Evolutionary conservation across 2,329 filamentous ascomycete species (phyloP), one percentile per base, ranked within the genome.

Genomic region (Penicillium frequentans): DNA sequence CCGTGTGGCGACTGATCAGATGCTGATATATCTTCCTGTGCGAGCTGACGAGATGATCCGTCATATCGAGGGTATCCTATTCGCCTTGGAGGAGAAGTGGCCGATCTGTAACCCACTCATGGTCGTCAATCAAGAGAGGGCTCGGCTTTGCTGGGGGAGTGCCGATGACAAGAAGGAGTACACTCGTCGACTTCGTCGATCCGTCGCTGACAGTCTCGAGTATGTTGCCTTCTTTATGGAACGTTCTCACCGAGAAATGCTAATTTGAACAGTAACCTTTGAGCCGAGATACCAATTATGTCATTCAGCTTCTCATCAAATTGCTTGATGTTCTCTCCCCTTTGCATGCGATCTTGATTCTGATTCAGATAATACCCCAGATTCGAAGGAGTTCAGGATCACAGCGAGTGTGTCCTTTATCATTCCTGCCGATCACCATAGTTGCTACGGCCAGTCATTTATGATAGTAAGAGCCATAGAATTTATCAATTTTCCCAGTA

Each of bases 61-160:
- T 3, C 93, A 98, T 64, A 87, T 99, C 44, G 88, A 96, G 54
- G 90, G 89, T 5, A 89, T 98, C 55, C 85, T 97, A 60, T 82
- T 84, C 7, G 84, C 88, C 1, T 80, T 98, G n/a, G 92, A 97
- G 69, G 93, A 98, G 55, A 91, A 96, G 58, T 83, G 86, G 2
- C 91, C 93, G 0, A 88, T 90, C 0, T 98, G 96, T 69, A 95
- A 99, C 70, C 95, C 95, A 1, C 84, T 93, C 46, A 93, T 90
- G 11, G 84, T 91, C 31, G 91, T 98, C 37, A 89, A 96, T 62
- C 89, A 87, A 0, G 93, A 96, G 68, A 92, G 93, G 2, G 88
- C 90, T 42, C 90, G 87, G 73, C 79, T 98, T 46, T 95, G 89
- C 70, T 99, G 95, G 93, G 92, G 92, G 3, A 82, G 82, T 4